These are phyloP conservation scores for Aspergillus neotritici DNA, from an alignment of 2,329 filamentous ascomycete species.

Conservation along the genomic window DNA sequence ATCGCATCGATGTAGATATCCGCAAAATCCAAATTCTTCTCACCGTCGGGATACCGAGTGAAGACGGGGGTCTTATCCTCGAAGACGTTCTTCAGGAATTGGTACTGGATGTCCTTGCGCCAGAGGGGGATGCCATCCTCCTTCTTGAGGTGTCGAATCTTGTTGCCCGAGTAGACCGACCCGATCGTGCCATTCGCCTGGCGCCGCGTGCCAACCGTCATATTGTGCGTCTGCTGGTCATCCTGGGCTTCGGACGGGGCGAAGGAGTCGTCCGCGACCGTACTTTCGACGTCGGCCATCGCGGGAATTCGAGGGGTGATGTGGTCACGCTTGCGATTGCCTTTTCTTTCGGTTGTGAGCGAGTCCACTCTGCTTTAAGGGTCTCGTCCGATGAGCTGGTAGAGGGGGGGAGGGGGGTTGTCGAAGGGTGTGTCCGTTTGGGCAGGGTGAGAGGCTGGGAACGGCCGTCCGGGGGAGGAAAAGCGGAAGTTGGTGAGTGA, in stretches of 20 bases:
- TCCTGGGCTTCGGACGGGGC: conserved; percentile 33
- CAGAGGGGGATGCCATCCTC: conserved; percentile 62
- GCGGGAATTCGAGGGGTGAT: conserved; percentile 3
- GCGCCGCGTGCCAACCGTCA: conserved; percentile 49
- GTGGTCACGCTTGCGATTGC: neutral
- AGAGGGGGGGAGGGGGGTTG: neutral
- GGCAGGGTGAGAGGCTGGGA: neutral
- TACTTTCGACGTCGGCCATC: conserved; percentile 33
- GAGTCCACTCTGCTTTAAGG: neutral
- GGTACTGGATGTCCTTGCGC: conserved; percentile 63
- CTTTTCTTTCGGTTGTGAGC: neutral
- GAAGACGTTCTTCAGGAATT: conserved; percentile 59
- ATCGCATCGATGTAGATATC: conserved; percentile 98
- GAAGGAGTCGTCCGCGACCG: conserved; percentile 32
- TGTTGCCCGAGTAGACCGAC: conserved; percentile 62
- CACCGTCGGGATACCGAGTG: conserved; percentile 82
- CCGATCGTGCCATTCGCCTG: conserved; percentile 62
- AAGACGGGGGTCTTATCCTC: conserved; percentile 64
- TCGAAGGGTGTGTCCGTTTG: neutral
- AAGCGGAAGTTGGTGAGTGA: no score
- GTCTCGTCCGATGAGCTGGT: neutral
- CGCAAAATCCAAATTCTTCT: conserved; percentile 71
- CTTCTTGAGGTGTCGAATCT: conserved; percentile 62
- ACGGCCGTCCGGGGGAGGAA: no score
- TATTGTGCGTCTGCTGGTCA: conserved; percentile 33